These are phyloP conservation scores for Isoetes engelmannii DNA, from an alignment of 83 land plant genomes.

Conservation along the genomic window DNA sequence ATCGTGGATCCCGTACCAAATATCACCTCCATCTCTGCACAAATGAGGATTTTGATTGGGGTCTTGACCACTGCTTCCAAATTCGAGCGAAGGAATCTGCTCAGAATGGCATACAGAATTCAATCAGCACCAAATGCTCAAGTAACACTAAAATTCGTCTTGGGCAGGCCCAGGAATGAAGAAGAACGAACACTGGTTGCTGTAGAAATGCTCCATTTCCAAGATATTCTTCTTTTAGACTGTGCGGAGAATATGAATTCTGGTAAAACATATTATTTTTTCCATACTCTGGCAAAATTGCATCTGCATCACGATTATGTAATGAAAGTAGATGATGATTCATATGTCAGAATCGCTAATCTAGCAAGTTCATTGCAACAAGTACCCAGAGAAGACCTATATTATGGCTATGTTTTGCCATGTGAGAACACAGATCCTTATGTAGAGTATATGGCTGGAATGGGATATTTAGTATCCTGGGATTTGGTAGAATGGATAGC, in stretches of 20 bases:
- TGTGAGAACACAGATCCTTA: constrained; percentile 49
- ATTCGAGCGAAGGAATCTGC: constrained; percentile 48
- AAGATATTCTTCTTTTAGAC: constrained; percentile 58
- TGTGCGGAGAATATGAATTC: constrained; percentile 64
- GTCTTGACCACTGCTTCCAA: constrained; percentile 47
- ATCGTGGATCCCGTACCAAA: too few species aligned
- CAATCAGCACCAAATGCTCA: constrained; percentile 20
- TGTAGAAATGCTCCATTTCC: constrained; percentile 49
- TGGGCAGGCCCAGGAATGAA: constrained; percentile 54
- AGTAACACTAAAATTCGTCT: constrained; percentile 58
- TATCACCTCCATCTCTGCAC: too few species aligned
- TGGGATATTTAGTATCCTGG: constrained; percentile 82
- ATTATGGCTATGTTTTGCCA: constrained; percentile 61
- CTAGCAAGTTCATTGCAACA: constrained; percentile 37
- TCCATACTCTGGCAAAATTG: constrained; percentile 47
- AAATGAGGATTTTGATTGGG: constrained; percentile 37
- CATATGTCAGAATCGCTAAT: constrained; percentile 37
- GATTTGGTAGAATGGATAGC: constrained; percentile 64
- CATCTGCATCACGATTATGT: constrained; percentile 61
- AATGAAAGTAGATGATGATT: constrained; percentile 76
- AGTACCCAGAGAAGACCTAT: constrained; percentile 49
- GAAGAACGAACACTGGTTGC: constrained; percentile 46
- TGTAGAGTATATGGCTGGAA: constrained; percentile 64
- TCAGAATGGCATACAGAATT: constrained; percentile 53
- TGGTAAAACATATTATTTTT: constrained; percentile 61